Percentiles rank a stretch among this genome's conserved stretches.
These are phyloP conservation scores for Calonectria pauciramosa DNA, from an alignment of 2,329 filamentous ascomycete species.

Conservation along the genomic window DNA sequence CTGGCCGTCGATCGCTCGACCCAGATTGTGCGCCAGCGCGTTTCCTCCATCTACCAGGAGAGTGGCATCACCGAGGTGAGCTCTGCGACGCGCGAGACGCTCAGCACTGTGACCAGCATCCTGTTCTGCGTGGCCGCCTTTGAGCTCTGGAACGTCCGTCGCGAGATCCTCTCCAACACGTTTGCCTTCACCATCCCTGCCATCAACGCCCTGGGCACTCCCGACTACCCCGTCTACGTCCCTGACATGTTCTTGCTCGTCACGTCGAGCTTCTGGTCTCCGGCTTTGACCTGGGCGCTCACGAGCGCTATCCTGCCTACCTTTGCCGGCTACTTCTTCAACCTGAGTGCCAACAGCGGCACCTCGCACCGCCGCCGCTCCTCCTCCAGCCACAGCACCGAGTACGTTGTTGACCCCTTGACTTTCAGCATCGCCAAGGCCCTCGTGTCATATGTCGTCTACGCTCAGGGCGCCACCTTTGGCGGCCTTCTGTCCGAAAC, in stretches of 20 bases:
- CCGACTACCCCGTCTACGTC: constrained; percentile 73
- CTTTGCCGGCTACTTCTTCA: constrained; percentile 88
- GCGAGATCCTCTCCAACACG: constrained; percentile 77
- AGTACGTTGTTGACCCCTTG: constrained; percentile 83
- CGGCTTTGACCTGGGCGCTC: constrained; percentile 80
- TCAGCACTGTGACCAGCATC: constrained; percentile 81
- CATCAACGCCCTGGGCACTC: constrained; percentile 66
- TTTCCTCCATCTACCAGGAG: constrained; percentile 73
- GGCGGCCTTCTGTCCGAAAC: constrained; percentile 71
- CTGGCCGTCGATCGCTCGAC: constrained; percentile 81
- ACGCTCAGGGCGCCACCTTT: constrained; percentile 75
- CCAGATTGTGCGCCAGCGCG: constrained; percentile 75
- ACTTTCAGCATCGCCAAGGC: constrained; percentile 93
- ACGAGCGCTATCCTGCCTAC: constrained; percentile 81
- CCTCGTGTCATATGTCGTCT: constrained; percentile 84
- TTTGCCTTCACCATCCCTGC: constrained; percentile 82
- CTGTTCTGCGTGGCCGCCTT: constrained; percentile 76
- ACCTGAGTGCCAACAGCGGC: constrained; percentile 73
- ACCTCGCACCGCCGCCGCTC: constrained; percentile 58
- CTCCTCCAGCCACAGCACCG: constrained; percentile 53
- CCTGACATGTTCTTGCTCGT: constrained; percentile 87
- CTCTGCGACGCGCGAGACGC: constrained; percentile 74
- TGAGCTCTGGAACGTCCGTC: constrained; percentile 79
- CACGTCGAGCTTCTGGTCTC: constrained; percentile 85
- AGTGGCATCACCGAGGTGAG: constrained; percentile 77